These are phyloP conservation scores for Acer negundo DNA, from an alignment of 345 rosid genomes.

Conservation along the genomic window DNA sequence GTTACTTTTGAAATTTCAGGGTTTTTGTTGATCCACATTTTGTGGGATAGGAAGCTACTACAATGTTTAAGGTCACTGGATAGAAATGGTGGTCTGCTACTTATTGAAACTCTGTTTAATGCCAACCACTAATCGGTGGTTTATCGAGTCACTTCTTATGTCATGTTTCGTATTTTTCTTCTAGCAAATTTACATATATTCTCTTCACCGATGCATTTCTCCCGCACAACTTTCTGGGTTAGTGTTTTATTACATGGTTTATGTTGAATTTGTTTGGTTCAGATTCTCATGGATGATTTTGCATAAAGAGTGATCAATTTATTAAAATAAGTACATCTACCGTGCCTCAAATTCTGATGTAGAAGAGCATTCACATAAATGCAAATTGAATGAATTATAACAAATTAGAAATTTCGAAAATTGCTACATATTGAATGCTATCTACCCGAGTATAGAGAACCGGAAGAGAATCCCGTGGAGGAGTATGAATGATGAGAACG, in stretches of 20 bases:
- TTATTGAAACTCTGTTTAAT: constrained; percentile 24
- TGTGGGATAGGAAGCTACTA: constrained; percentile 13
- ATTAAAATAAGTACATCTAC: background rate
- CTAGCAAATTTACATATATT: background rate
- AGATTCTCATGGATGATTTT: background rate
- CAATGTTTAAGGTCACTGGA: constrained; percentile 10
- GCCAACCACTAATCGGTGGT: constrained; percentile 45
- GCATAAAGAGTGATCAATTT: background rate
- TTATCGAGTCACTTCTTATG: constrained; percentile 29
- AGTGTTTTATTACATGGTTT: background rate
- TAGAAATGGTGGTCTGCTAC: constrained; percentile 5
- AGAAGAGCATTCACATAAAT: background rate
- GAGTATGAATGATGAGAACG: too few species aligned
- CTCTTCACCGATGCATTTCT: background rate
- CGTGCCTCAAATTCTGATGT: background rate
- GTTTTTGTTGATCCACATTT: constrained; percentile 20
- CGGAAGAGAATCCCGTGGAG: background rate
- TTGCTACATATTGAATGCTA: constrained; percentile 7
- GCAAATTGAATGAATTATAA: background rate
- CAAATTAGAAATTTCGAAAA: too few species aligned
- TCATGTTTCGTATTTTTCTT: background rate
- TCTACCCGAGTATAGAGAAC: constrained; percentile 38
- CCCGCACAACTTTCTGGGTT: too few species aligned
- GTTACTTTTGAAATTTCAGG: background rate
- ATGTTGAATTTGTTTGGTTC: background rate